Evolutionary conservation across 257 asterid species (phyloP), one percentile per base, ranked within the genome.

Genomic region (Mitragyna speciosa): DNA sequence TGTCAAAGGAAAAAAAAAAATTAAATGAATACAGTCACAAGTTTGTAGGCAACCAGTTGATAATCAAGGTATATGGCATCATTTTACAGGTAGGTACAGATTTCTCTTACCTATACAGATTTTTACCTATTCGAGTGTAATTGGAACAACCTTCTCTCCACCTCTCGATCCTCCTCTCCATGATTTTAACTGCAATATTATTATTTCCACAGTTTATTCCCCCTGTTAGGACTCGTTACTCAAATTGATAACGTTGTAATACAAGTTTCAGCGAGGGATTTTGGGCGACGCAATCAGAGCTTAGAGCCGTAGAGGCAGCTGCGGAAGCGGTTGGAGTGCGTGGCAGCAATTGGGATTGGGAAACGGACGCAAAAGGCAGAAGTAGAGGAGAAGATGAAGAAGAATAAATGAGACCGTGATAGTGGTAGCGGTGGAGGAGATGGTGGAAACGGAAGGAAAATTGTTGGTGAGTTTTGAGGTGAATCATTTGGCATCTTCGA

Each of bases 241-340:
- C 16, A 94, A 86, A 86, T 91, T 95, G 91, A 97, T 91, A 3
- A 95, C 98, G 0, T 98, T 93, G 90, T 86, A 95, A 22, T 95
- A 52, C 99, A 95, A 54, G 93, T 91, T 72, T 88, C 99, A 64
- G n/a, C n/a, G n/a, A n/a, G n/a, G n/a, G n/a, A n/a, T 86, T 83
- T 87, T 90, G n/a, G 99, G 93, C 65, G 58, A 95, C 92, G 73
- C 88, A 86, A 69, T 77, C 93, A 58, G 97, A 88, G 84, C 82
- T 91, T 22, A 86, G 69, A 78, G 88, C 47, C 14, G 79, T n/a
- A 82, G 69, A 19, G 26, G 75, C 54, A 16, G 64, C 70, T 7
- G 73, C 54, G 24, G 74, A 68, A 8, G 81, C 64, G 45, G 52
- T 78, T 22, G 97, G 31, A 97, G 90, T 85, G 31, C 89, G 70